Conservation (phyloP, 352 stramenopile species). For the Globisporangium rhizosaccharum region DNA sequence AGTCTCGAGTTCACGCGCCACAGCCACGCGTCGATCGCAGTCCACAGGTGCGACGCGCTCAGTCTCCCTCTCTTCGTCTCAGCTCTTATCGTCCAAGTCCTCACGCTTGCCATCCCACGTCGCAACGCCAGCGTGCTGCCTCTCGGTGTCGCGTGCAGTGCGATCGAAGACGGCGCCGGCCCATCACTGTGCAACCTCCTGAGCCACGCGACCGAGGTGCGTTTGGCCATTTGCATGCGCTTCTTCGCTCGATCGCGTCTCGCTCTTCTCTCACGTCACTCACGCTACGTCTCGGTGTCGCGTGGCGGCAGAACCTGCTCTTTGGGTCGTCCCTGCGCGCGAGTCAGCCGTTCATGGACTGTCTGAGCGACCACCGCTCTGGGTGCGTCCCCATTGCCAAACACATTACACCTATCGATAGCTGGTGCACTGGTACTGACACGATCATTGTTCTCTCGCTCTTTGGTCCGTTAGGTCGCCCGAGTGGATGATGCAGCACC, state of each 20-base stretch:
- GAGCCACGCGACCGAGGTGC: constrained; percentile 56
- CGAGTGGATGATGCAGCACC: constrained; percentile 41
- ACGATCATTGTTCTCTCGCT: background rate
- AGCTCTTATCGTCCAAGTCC: too few relatives aligned
- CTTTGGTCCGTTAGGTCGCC: constrained; percentile 19
- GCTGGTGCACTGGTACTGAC: background rate
- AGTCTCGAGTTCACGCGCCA: constrained; percentile 56
- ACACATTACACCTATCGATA: background rate
- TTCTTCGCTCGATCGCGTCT: background rate
- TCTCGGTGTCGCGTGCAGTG: constrained; percentile 39
- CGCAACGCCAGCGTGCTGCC: constrained; percentile 29
- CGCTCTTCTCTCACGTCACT: too few relatives aligned
- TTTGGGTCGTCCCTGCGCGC: constrained; percentile 43
- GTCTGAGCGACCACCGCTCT: constrained; percentile 36
- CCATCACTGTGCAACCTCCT: constrained; percentile 55
- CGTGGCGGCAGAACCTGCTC: constrained; percentile 26
- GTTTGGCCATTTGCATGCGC: too few relatives aligned
- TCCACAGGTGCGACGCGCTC: constrained; percentile 43
- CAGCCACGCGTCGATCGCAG: constrained; percentile 44
- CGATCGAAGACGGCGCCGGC: constrained; percentile 47
- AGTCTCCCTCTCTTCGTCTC: too few relatives aligned
- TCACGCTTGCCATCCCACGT: background rate
- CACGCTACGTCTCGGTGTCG: background rate
- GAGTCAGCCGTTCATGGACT: constrained; percentile 51
- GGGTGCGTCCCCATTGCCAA: constrained; percentile 7